Conservation (phyloP, 164 flowering plant species). For the Tetracentron sinense region DNA sequence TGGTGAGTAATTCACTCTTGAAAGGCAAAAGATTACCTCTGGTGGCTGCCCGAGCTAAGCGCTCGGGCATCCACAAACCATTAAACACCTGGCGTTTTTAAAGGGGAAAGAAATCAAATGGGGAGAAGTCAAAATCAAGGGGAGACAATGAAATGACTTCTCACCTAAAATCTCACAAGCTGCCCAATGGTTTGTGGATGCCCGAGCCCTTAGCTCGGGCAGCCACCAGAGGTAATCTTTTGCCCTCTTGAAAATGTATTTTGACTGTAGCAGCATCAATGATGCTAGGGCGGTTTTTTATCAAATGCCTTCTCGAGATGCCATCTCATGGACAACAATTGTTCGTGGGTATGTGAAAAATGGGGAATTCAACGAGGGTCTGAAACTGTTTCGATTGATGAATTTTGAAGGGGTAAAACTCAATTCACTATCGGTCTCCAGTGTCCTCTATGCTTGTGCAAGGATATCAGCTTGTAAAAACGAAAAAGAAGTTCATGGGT, state of each 20-base stretch:
- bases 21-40: no score
- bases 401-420: conserved; percentile 38
- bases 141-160: no score
- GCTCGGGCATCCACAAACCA: no score
- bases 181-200: no score
- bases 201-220: no score
- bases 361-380: conserved; percentile 58
- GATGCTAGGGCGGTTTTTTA: conserved; percentile 52
- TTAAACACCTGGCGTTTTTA: no score
- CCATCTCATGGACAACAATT: conserved; percentile 60
- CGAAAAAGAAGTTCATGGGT: conserved; percentile 62
- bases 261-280: conserved; percentile 45
- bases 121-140: no score
- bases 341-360: conserved; percentile 47
- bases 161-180: no score
- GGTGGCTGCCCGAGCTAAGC: no score
- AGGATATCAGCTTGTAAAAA: conserved; percentile 53
- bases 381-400: conserved; percentile 59
- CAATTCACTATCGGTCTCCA: conserved; percentile 40
- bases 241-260: conserved; percentile 69
- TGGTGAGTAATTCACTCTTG: conserved; percentile 60
- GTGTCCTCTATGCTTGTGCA: conserved; percentile 71
- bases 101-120: no score
- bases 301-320: conserved; percentile 43
- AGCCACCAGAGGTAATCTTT: no score